Base-by-base conservation (phyloP, 1,284 basidiomycete genomes). In the Malassezia japonica region DNA sequence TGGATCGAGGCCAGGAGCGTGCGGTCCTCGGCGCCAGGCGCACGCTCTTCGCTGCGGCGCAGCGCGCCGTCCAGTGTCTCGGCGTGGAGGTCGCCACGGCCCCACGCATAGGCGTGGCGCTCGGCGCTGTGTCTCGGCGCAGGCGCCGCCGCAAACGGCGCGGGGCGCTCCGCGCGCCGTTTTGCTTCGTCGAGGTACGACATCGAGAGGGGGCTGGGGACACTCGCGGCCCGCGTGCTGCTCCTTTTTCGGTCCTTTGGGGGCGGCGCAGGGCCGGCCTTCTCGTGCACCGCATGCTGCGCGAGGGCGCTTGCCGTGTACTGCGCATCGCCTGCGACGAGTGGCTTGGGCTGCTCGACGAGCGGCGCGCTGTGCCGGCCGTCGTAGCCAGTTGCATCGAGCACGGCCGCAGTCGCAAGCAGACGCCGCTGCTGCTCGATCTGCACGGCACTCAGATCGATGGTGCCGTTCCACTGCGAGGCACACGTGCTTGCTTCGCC, bases 391-490 rank as follows among this genome's bases (percentile, higher is more conserved):
- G 20, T 16, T 6, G 28, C 23, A 16, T 43, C 16, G 15, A 24
- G 18, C 23, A 43, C 16, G 13, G 23, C 41, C 4, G 41, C 25
- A 6, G 16, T 12, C 16, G 49, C 49, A 20, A 31, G 23, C 9
- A 8, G 23, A 32, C 28, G 42, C 33, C 46, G 39, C 34, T 43
- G 44, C 10, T 23, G 18, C 21, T 47, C 46, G 16, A 39, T 15
- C 15, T 32, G 35, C 45, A 46, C n/a, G 3, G 27, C 23, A 9
- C 23, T 10, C 28, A 48, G 18, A 24, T 47, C 45, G 0, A 53
- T 20, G 10, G 25, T n/a, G 21, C 39, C 45, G 18, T 48, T 25
- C 38, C 45, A 53, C n/a, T 42, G 38, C 10, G 46, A 43, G 10
- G 36, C 21, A 31, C 32, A 53, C 12, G 28, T 47, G 21, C 24